Evolutionary conservation across 2,329 filamentous ascomycete genomes (phyloP), one percentile per base, ranked within the genome.

Genomic region (Diaporthe citri): DNA sequence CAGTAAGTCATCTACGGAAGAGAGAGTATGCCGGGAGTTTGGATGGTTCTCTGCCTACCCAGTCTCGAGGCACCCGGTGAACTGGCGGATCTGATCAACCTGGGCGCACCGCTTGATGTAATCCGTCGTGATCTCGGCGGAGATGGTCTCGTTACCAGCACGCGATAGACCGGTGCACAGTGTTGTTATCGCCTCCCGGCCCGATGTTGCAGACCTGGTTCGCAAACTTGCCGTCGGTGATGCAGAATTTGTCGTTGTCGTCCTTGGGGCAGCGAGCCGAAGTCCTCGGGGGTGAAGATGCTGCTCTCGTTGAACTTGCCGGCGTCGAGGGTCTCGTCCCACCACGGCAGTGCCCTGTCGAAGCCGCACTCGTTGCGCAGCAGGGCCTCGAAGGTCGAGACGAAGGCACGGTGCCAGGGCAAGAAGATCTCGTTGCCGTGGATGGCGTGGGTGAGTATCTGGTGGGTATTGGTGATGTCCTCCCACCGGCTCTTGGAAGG

Each of bases 381-480:
- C 12, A 64, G 60, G 43, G 72, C 51, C 62, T 75, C 74, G 55
- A 73, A 75, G 4, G 71, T 62, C 41, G 52, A 55, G 15, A 75
- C 41, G 43, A 62, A 75, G 43, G 51, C 67, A 1, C 71, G 71
- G 55, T 73, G 71, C 74, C 71, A 75, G 9, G 62, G 62, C 3
- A 75, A 52, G 64, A 75, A 73, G 12, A 69, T 71, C 25, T 43
- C 73, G 70, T 76, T 76, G 74, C 80, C 80, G 80, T 83, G 82
- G 57, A 83, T 81, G 76, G 80, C 79, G 70, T 80, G 79, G 17
- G 80, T 77, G 67, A 81, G 80, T 55, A 77, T 72, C 77, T 83
- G 82, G 77, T 83, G 82, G 3, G 82, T 74, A 20, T 78, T 79
- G 9, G 81, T 80, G 57, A 83, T 76, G 70, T 83, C 82, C 74